Evolutionary conservation across 169 alveolate genomes (phyloP), one percentile per base, ranked within the genome.

Genomic region (Neospora caninum): DNA sequence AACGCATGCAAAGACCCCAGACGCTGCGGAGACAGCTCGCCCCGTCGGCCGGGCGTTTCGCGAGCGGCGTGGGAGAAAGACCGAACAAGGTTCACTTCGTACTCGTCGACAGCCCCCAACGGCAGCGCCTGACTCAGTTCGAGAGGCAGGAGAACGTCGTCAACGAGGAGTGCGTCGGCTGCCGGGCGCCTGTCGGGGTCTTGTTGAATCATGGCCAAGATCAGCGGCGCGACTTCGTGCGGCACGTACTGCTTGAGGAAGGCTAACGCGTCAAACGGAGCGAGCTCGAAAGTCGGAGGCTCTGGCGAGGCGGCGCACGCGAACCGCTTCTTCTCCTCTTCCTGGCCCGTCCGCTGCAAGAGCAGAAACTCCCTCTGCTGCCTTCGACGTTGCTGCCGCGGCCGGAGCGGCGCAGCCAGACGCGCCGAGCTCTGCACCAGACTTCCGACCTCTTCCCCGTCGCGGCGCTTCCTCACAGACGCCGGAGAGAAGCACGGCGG

Each of bases 191-290:
- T 31, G 31, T 43, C 43, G 25, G 94, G 94, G 22, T 91, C 54
- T 41, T 45, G 94, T 78, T 91, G 94, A 58, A 91, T 42, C 94
- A 91, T 80, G n/a, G 94, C 88, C 31, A n/a, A 27, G 6, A 91
- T 80, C 78, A 91, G 82, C 10, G 45, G 80, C 25, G 89, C 94
- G 69, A 91, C 64, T 20, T 67, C 88, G 4, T 38, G 31, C 9
- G 94, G 94, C 25, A 91, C 89, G 36, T 70, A 45, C 34, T 43
- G 36, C 31, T 67, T 25, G 16, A 91, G 27, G n/a, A 91, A 91
- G 58, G 69, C 89, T 29, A 70, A 34, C 27, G 70, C n/a, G 41
- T 91, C 94, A 27, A 91, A 91, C 49, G 89, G 89, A 36, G 89
- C 34, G 36, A 38, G 34, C 18, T 18, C 38, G 42, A 9, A 36